Conservation (phyloP, 78 protist species). For the Bodo saltans region DNA sequence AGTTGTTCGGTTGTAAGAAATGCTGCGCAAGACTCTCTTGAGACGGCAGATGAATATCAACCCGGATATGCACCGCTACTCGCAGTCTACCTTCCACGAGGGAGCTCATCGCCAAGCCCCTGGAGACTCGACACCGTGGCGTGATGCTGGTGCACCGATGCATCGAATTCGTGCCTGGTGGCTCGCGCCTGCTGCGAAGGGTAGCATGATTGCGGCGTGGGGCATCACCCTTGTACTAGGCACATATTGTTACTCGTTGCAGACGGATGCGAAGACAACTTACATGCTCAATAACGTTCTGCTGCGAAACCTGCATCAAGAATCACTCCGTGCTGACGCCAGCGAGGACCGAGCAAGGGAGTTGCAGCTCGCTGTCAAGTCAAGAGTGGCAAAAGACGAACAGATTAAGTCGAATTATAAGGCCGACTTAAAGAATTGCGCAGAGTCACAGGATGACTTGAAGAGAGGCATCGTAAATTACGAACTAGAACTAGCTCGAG, state of each 20-base stretch:
- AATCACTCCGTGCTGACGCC: neutral
- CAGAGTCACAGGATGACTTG: too few species aligned
- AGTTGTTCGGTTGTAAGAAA: too few species aligned
- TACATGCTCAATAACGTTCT: neutral
- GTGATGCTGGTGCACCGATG: neutral
- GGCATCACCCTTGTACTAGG: neutral
- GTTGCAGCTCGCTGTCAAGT: neutral
- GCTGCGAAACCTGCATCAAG: neutral
- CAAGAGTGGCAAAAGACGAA: neutral
- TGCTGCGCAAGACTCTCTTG: too few species aligned
- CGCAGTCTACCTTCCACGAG: too few species aligned
- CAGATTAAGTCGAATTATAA: too few species aligned
- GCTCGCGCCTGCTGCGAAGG: neutral
- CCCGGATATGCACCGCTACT: too few species aligned
- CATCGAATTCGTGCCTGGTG: neutral
- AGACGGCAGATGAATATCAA: too few species aligned
- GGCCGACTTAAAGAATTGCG: neutral
- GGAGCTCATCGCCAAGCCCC: too few species aligned
- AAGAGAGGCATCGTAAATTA: too few species aligned
- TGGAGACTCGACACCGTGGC: too few species aligned
- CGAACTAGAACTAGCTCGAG: neutral
- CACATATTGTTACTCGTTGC: neutral
- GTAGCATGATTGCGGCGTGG: neutral
- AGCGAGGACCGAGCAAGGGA: neutral
- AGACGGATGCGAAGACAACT: neutral